Evolutionary conservation across 768 basidiomycete species (phyloP).

Genomic region (Leccinum variicolor): DNA sequence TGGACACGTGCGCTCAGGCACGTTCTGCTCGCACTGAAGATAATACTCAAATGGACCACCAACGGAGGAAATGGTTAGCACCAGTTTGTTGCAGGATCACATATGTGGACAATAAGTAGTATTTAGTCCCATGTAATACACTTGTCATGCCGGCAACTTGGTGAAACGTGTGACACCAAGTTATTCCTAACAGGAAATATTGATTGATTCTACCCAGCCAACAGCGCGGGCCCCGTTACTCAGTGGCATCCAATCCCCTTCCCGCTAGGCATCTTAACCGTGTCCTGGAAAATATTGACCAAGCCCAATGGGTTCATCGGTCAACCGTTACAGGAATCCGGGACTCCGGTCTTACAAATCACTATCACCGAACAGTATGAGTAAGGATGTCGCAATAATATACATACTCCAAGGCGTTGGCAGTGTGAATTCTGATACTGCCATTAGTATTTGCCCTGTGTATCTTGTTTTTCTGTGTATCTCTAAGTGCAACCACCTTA

Average conservation of each 20-base stretch:
- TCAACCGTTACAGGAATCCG: neutral
- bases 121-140: neutral
- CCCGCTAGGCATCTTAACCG: neutral
- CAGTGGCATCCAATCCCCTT: neutral
- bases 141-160: neutral
- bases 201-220: neutral
- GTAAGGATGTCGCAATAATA: conserved; percentile 8
- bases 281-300: neutral
- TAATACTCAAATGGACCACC: conserved; percentile 83
- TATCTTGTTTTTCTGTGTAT: neutral
- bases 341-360: conserved; percentile 20
- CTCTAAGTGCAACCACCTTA: neutral
- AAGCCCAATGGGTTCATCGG: neutral
- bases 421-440: conserved; percentile 5
- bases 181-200: neutral
- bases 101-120: neutral
- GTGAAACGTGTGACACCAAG: neutral
- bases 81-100: neutral
- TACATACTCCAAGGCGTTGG: neutral
- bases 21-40: conserved; percentile 85
- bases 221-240: neutral
- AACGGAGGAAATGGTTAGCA: conserved; percentile 65
- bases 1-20: conserved; percentile 95
- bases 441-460: neutral
- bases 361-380: conserved; percentile 8